Evolutionary conservation across 2,329 filamentous ascomycete genomes (phyloP).

Genomic region (Chaetomium sp.): DNA sequence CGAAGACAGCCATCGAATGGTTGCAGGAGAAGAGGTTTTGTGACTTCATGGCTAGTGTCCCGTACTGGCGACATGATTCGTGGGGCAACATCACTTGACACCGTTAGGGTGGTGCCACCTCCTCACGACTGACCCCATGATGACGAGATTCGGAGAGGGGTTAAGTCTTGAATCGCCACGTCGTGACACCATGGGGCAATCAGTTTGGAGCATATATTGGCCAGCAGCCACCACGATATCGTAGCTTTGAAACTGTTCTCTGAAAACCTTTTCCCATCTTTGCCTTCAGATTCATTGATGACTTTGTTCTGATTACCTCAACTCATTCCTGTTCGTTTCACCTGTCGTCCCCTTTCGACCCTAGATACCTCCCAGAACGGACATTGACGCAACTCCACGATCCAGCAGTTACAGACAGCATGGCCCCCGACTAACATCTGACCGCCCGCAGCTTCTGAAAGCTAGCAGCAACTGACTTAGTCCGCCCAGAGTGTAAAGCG

Average conservation of each 20-base stretch:
- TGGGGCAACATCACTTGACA: neutral
- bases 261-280: neutral
- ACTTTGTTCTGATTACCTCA: neutral
- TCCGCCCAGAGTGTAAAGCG: conserved; percentile 11
- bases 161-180: neutral
- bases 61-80: conserved; percentile 9
- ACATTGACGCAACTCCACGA: neutral
- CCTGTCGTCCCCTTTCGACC: neutral
- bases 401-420: neutral
- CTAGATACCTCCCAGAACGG: neutral
- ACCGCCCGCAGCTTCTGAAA: conserved; percentile 11
- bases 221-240: too few species aligned
- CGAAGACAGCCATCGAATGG: neutral
- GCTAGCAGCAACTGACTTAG: conserved; percentile 12
- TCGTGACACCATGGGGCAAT: neutral
- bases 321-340: neutral
- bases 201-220: conserved; percentile 1
- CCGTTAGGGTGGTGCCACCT: conserved; percentile 14
- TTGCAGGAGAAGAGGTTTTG: neutral
- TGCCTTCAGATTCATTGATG: neutral
- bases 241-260: neutral
- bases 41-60: neutral
- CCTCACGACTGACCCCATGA: conserved; percentile 1
- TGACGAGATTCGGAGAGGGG: conserved; percentile 10
- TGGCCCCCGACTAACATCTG: neutral